Percentiles rank a stretch among this genome's conserved stretches.
Evolutionary conservation across 2,329 filamentous ascomycete species (phyloP).

Genomic region (Mariannaea sp.): DNA sequence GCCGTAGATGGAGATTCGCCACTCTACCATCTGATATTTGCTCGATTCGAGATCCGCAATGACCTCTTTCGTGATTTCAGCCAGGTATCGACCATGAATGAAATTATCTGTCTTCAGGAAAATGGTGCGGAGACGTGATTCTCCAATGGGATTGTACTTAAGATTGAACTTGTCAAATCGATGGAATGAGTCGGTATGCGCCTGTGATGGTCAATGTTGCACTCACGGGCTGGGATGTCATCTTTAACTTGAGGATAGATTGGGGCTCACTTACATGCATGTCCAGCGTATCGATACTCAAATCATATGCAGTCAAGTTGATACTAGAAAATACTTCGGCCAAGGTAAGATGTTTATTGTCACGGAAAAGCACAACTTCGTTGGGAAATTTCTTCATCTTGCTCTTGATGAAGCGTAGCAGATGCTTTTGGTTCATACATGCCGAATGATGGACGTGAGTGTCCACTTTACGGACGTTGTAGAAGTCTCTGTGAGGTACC

Average conservation of each 20-base stretch:
- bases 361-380: constrained; percentile 89
- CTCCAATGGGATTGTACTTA: constrained; percentile 97
- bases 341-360: constrained; percentile 89
- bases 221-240: not conserved
- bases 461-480: constrained; percentile 98
- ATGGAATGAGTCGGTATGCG: constrained; percentile 97
- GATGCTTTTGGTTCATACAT: constrained; percentile 99
- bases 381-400: constrained; percentile 99
- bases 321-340: constrained; percentile 96
- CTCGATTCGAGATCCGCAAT: constrained; percentile 96
- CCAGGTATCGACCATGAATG: constrained; percentile 92
- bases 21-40: constrained; percentile 99
- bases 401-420: constrained; percentile 97
- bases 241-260: not conserved
- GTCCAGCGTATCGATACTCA: constrained; percentile 97
- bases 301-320: constrained; percentile 93
- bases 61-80: constrained; percentile 97
- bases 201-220: constrained; percentile 52
- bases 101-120: constrained; percentile 99
- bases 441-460: constrained; percentile 99
- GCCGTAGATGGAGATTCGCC: constrained; percentile 97
- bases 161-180: constrained; percentile 99
- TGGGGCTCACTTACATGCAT: constrained; percentile 78
- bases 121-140: constrained; percentile 94
- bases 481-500: constrained; percentile 97